Base-by-base conservation (phyloP, 73 alveolate genomes). In the Symbiodinium natans region DNA sequence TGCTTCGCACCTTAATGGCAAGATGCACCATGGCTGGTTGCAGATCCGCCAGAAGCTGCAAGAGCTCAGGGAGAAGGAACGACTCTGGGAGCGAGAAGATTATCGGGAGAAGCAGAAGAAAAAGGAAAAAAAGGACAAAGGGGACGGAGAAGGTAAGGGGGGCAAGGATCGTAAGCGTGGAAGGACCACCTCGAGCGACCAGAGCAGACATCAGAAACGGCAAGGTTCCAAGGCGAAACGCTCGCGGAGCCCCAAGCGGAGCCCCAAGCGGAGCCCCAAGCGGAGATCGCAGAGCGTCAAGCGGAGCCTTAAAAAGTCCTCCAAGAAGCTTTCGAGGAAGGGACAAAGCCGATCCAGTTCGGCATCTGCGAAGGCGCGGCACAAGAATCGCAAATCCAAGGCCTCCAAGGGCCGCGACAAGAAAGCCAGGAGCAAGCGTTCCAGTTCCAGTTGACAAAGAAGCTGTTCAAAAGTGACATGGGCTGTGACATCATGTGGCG, bases 41-140 rank as follows among this genome's bases (percentile, higher is more conserved):
- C 52, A 41, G 59, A 41, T 82, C n/a, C 89, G 89, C 27, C 89
- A 82, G 59, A 82, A 82, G 71, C 31, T 82, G 68, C 38, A 29
- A 27, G 41, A 82, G 59, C 59, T 82, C 68, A 17, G 63, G 11
- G 89, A 82, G 68, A 82, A 82, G 63, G 89, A 82, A 68, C 39
- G 89, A 17, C n/a, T 74, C 43, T 74, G 84, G 84, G 84, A 74
- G 84, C 41, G 84, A 31, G 84, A 74, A 43, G 84, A 74, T 33
- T 74, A 74, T 34, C 84, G 29, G 25, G 31, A 74, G 42, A 43
- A 74, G 84, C 84, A 74, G 83, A 31, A 73, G 84, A n/a, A 34
- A 29, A 34, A 21, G 82, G 27, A 68, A 6, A 29, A 29, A 6
- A 52, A 52, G 31, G n/a, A n/a, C n/a, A n/a, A n/a, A n/a, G n/a